Base-by-base conservation (phyloP, 1,284 basidiomycete genomes). In the Fomitopsis schrenkii region DNA sequence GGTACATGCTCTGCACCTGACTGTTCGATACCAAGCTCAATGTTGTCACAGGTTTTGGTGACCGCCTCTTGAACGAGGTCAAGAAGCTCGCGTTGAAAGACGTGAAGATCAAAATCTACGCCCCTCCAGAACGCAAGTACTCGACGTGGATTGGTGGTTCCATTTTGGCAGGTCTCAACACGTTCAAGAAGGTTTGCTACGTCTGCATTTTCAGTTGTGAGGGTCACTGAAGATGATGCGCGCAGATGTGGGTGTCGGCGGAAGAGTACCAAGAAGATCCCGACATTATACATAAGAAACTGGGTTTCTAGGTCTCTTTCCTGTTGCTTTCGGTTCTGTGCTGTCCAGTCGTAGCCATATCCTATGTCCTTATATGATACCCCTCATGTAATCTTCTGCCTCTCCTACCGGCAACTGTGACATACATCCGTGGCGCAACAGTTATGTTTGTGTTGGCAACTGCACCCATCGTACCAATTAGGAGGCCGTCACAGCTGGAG, bases 211-310 rank as follows among this genome's bases (percentile, higher is more conserved):
- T 46, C 22, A 5, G 28, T 6, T 33, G 14, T 10, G 6, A 30
- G 15, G 19, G 12, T 14, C 28, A 6, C 38, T 35, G 15, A 41
- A 59, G 53, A 57, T 48, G 33, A 44, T 14, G 22, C 30, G 28
- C 50, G 30, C 62, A 96, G 94, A 97, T 97, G 95, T 97, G 95
- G 95, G 94, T 99, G 54, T 97, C 95, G 46, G 96, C 97, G 46
- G 97, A 99, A 74, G 97, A 99, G 77, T 99, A 98, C 74, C 94
- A 97, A 76, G 97, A 99, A 76, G 97, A 99, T 78, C 97, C 96
- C 53, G 95, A 98, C 71, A 93, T 98, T 71, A 98, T 98, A 71
- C 95, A 98, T 76, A 95, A 92, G 77, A 94, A 94, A 75, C 82
- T 88, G 63, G 90, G 89, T 57, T 93, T 93, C 74, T 93, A 70